These are phyloP conservation scores for Colletotrichum aenigma DNA, from an alignment of 2,329 filamentous ascomycete genomes.

Conservation along the genomic window DNA sequence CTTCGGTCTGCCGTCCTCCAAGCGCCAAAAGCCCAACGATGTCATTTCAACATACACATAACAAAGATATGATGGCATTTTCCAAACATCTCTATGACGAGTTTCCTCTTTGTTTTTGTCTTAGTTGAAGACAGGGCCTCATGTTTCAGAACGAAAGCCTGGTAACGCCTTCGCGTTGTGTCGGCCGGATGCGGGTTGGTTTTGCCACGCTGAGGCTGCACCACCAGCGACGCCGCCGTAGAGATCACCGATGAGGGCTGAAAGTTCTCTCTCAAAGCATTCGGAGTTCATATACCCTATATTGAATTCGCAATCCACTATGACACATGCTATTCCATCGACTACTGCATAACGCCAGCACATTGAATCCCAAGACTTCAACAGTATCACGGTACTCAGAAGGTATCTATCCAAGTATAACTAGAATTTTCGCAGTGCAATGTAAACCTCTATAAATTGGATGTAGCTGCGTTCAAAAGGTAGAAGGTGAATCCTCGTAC, in stretches of 20 bases:
- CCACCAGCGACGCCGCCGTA: not conserved
- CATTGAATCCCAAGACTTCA: no score
- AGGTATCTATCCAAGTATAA: no score
- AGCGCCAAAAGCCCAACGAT: not conserved
- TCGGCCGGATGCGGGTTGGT: not conserved
- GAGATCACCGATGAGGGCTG: not conserved
- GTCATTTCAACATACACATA: not conserved
- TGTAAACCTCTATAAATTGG: no score
- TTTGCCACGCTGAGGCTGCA: not conserved
- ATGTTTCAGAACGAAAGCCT: not conserved
- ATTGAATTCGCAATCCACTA: not conserved
- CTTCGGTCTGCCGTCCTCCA: not conserved
- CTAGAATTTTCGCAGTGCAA: no score
- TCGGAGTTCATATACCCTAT: fast-evolving
- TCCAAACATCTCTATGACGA: not conserved
- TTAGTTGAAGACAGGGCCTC: not conserved
- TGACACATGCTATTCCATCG: not conserved
- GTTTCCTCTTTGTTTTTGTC: not conserved
- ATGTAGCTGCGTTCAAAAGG: no score
- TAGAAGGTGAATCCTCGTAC: no score
- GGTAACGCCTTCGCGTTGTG: not conserved
- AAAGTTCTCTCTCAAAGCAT: not conserved
- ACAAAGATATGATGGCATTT: not conserved
- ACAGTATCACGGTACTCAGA: no score
- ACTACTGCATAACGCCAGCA: no score